Conservation (phyloP, 331 rosid genomes). For the Rosa hybrid region DNA sequence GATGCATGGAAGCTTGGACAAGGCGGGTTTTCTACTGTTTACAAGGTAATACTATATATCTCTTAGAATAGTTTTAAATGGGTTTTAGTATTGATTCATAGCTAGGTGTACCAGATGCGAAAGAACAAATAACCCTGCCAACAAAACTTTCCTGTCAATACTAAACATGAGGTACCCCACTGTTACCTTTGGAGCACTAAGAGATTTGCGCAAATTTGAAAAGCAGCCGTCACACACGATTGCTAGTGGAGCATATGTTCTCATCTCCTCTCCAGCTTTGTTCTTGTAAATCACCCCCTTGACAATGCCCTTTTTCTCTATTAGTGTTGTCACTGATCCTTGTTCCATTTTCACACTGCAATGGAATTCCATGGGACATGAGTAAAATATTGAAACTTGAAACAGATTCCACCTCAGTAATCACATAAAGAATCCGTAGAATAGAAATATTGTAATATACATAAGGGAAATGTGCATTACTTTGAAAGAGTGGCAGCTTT, state of each 20-base stretch:
- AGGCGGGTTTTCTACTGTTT: too few relatives aligned
- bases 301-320: constrained; percentile 14
- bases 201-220: constrained; percentile 20
- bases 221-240: constrained; percentile 29
- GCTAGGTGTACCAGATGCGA: background rate
- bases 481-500: constrained; percentile 28
- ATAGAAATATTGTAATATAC: too few relatives aligned
- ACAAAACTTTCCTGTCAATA: too few relatives aligned
- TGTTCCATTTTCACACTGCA: constrained; percentile 24
- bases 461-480: background rate
- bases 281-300: constrained; percentile 27
- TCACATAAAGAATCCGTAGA: background rate
- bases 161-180: too few relatives aligned
- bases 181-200: constrained; percentile 10
- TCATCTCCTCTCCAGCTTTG: constrained; percentile 13
- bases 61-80: too few relatives aligned
- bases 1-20: too few relatives aligned
- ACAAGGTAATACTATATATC: too few relatives aligned
- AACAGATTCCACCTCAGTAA: background rate
- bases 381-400: background rate
- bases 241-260: constrained; percentile 17
- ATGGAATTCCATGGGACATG: background rate
- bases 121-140: background rate
- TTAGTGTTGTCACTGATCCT: constrained; percentile 21
- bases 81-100: too few relatives aligned